Evolutionary conservation across 78 protist genomes (phyloP).

Genomic region (Polysphondylium violaceum): DNA sequence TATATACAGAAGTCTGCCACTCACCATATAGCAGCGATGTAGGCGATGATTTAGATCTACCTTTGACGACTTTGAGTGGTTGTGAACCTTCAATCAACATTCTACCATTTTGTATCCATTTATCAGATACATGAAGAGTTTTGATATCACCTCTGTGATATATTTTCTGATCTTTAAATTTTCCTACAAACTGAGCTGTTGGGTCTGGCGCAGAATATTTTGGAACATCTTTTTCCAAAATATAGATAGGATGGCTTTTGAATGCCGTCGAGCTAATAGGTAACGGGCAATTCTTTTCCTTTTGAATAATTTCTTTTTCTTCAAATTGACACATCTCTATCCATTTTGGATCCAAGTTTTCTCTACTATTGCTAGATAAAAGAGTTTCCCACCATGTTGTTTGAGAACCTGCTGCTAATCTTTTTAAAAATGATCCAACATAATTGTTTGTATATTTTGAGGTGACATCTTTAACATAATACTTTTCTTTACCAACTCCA

Average conservation of each 20-base stretch:
- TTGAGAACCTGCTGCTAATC: slow-evolving; percentile 35
- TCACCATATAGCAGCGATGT: slow-evolving; percentile 44
- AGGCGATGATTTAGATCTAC: slow-evolving; percentile 17
- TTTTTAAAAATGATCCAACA: slow-evolving; percentile 21
- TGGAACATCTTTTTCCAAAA: slow-evolving; percentile 56
- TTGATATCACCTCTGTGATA: slow-evolving; percentile 19
- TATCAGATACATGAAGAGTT: slow-evolving; percentile 57
- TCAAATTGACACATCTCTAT: neutral
- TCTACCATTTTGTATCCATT: slow-evolving; percentile 75
- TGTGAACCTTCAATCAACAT: slow-evolving; percentile 38
- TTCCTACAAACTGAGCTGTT: slow-evolving; percentile 30
- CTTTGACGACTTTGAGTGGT: slow-evolving; percentile 68
- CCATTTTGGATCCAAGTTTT: neutral
- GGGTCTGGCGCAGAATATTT: slow-evolving; percentile 40
- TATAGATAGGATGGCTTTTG: slow-evolving; percentile 41
- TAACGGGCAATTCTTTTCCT: slow-evolving; percentile 10
- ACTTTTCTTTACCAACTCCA: neutral
- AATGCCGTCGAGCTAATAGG: slow-evolving; percentile 30
- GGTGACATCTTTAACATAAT: slow-evolving; percentile 54
- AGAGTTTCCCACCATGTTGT: slow-evolving; percentile 22
- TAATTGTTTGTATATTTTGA: slow-evolving; percentile 54
- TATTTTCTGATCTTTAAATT: slow-evolving; percentile 40
- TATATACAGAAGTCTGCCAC: slow-evolving; percentile 58
- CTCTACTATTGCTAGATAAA: neutral
- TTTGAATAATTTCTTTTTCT: neutral